Conservation (phyloP, 768 basidiomycete genomes). For the Podaxis pistillaris region DNA sequence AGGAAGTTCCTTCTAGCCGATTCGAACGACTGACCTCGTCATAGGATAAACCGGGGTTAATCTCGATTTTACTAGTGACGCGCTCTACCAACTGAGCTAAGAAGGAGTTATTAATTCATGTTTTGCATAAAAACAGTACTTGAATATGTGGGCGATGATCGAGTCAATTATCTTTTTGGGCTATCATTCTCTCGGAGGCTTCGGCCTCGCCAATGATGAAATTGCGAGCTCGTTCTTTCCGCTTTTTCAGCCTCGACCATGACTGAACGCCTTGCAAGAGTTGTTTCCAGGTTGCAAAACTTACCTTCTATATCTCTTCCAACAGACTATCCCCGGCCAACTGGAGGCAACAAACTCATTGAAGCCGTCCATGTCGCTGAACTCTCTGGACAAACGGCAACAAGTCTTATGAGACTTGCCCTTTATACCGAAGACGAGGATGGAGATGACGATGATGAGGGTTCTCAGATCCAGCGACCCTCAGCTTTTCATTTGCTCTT, state of each 20-base stretch:
- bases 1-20: constrained; percentile 41
- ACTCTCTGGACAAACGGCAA: constrained; percentile 71
- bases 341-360: constrained; percentile 71
- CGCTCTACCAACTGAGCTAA: constrained; percentile 45
- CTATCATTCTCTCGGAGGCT: neutral
- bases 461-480: constrained; percentile 42
- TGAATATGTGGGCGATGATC: constrained; percentile 6
- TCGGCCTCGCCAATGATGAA: constrained; percentile 2
- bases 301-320: constrained; percentile 90
- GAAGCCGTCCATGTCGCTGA: constrained; percentile 77
- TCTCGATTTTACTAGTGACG: constrained; percentile 53
- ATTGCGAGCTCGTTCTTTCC: neutral
- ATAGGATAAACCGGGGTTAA: constrained; percentile 23
- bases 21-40: constrained; percentile 69
- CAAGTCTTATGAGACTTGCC: constrained; percentile 81
- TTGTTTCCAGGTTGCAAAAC: constrained; percentile 67
- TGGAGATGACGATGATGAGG: constrained; percentile 46
- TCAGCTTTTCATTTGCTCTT: constrained; percentile 91
- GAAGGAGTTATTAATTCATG: constrained; percentile 17
- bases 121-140: too few species aligned
- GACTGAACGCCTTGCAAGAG: constrained; percentile 52
- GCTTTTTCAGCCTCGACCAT: constrained; percentile 24
- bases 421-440: constrained; percentile 62
- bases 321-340: constrained; percentile 90
- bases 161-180: constrained; percentile 18